Percentiles rank a stretch among this genome's conserved stretches.
Conservation (phyloP, 176 grass and related monocot species). For the Raddia distichophylla region DNA sequence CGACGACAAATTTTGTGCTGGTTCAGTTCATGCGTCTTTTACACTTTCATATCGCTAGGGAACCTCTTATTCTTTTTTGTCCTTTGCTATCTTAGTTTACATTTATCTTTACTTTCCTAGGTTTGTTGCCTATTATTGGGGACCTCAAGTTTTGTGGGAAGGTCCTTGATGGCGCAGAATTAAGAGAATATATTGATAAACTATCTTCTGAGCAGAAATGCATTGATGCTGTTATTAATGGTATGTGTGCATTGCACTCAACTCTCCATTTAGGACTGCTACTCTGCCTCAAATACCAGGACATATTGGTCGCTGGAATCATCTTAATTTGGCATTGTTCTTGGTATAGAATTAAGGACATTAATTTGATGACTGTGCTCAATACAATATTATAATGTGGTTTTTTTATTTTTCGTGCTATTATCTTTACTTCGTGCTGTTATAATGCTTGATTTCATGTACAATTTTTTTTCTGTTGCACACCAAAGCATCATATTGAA, state of each 20-base stretch:
- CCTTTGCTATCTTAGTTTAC: background rate
- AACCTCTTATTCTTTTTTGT: constrained; percentile 1
- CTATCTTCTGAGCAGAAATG: constrained; percentile 59
- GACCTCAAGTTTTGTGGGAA: constrained; percentile 61
- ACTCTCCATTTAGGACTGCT: constrained; percentile 24
- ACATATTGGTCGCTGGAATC: background rate
- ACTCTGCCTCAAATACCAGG: constrained; percentile 20
- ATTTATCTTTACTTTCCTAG: constrained; percentile 45
- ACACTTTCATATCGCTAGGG: constrained; percentile 1
- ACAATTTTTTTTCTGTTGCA: constrained; percentile 5
- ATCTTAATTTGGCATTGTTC: constrained; percentile 21
- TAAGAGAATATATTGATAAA: constrained; percentile 56
- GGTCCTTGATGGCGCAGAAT: constrained; percentile 50
- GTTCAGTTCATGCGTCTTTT: background rate
- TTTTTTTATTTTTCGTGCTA: constrained; percentile 17
- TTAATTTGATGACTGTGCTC: background rate
- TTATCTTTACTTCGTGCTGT: too few relatives aligned
- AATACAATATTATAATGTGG: background rate
- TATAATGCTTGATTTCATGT: background rate
- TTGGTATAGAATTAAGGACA: constrained; percentile 16
- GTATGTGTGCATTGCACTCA: constrained; percentile 48
- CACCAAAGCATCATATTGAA: constrained; percentile 21
- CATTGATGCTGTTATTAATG: constrained; percentile 72
- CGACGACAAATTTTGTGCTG: background rate
- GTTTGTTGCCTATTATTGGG: constrained; percentile 80